Evolutionary conservation across 78 protist genomes (phyloP).

Genomic region (Monosiga brevicollis): DNA sequence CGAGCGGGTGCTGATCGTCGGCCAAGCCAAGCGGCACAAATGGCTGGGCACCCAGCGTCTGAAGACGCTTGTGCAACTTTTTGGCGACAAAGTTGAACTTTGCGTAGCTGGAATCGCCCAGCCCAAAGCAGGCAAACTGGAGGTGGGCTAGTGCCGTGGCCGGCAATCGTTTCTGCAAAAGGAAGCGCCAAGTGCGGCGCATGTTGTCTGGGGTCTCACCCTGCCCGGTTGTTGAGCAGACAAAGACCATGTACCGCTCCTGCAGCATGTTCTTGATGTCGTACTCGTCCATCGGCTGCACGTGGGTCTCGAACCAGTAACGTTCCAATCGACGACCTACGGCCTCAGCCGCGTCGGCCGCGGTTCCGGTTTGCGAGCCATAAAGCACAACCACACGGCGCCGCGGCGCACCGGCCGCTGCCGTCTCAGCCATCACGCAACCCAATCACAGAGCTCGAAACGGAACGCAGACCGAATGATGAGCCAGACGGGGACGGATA

Average conservation of each 20-base stretch:
- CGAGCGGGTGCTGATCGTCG: constrained; percentile 35
- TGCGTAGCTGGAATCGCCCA: constrained; percentile 41
- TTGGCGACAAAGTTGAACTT: constrained; percentile 34
- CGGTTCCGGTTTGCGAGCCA: no score
- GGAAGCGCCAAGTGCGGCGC: constrained; percentile 26
- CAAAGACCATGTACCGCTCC: constrained; percentile 2
- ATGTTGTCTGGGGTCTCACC: constrained; percentile 40
- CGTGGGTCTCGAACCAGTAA: no score
- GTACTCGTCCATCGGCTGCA: constrained; percentile 25
- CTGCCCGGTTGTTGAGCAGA: constrained; percentile 40
- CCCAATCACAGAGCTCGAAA: no score
- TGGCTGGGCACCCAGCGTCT: constrained; percentile 18
- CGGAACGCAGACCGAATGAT: no score
- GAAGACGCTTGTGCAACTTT: constrained; percentile 17
- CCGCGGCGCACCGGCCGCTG: no score
- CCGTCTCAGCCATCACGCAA: no score
- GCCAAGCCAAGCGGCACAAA: constrained; percentile 14
- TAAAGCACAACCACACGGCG: no score
- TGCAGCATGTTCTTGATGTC: not conserved
- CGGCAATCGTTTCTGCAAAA: constrained; percentile 12
- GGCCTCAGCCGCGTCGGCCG: no score
- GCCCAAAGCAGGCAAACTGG: constrained; percentile 33
- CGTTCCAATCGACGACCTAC: no score
- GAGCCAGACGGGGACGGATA: no score
- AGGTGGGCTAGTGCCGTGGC: constrained; percentile 9